Conservation (phyloP, 371 early-diverging fungal genomes). For the Massospora cicadina region DNA sequence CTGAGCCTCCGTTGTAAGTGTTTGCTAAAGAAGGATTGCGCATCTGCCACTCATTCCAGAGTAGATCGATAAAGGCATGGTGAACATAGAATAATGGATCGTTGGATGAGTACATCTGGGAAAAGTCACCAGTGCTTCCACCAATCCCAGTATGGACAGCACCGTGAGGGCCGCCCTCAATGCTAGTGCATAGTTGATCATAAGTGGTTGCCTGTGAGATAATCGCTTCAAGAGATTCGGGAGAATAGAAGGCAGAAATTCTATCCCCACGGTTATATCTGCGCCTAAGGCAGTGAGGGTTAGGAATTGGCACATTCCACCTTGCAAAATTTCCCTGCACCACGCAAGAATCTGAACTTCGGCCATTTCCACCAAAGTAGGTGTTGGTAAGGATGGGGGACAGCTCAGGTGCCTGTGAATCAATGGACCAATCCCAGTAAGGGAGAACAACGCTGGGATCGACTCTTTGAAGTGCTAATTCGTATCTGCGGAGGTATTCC, state of each 20-base stretch:
- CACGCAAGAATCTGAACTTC: conserved; percentile 13
- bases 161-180: conserved; percentile 11
- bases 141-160: conserved; percentile 10
- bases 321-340: conserved; percentile 13
- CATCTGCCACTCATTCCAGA: conserved; percentile 9
- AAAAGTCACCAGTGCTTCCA: conserved; percentile 11
- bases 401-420: conserved; percentile 14
- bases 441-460: conserved; percentile 9
- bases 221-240: conserved; percentile 8
- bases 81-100: conserved; percentile 10
- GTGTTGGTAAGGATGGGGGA: conserved; percentile 10
- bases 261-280: conserved; percentile 1
- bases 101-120: conserved; percentile 3
- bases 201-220: background rate
- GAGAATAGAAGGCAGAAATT: conserved; percentile 10
- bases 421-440: conserved; percentile 21
- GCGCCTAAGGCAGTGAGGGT: conserved; percentile 4
- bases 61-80: conserved; percentile 8
- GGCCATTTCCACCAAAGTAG: conserved; percentile 16
- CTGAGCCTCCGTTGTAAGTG: background rate
- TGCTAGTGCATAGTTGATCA: conserved; percentile 5
- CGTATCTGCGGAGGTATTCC: conserved; percentile 7
- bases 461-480: conserved; percentile 9
- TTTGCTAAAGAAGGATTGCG: conserved; percentile 1
- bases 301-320: conserved; percentile 7